phyloP scores from a whole-genome alignment of 768 basidiomycete genomes.

The Hysterangium stoloniferum region DNA sequence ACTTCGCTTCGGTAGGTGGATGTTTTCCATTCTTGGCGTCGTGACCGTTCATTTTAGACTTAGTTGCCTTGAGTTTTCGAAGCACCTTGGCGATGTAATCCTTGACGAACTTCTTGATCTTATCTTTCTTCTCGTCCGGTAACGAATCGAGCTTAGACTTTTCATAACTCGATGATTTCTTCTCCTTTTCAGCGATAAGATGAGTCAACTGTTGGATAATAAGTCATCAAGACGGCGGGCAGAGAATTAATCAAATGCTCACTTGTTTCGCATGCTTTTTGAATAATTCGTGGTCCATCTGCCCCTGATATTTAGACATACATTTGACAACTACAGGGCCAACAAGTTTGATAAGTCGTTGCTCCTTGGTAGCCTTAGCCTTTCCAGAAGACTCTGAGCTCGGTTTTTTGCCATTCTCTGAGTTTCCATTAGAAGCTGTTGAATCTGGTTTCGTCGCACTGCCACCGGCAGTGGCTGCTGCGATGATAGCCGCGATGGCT shows the following conservation, averaged over 20 bases:
- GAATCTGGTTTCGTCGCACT: constrained; percentile 24
- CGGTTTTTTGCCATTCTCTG: constrained; percentile 17
- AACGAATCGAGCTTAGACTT: constrained; percentile 67
- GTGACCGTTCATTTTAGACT: neutral
- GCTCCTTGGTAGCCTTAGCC: constrained; percentile 72
- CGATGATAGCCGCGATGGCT: constrained; percentile 34
- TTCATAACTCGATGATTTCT: constrained; percentile 74
- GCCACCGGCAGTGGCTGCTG: constrained; percentile 28
- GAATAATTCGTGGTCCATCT: constrained; percentile 74
- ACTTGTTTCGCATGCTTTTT: constrained; percentile 97
- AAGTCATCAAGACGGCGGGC: constrained; percentile 1
- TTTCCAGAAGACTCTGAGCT: constrained; percentile 42
- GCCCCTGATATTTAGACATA: constrained; percentile 82
- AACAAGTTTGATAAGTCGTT: constrained; percentile 72
- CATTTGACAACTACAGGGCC: constrained; percentile 85
- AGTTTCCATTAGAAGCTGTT: constrained; percentile 18
- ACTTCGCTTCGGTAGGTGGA: neutral
- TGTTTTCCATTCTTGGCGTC: neutral
- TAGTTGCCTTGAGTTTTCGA: neutral
- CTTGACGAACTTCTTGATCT: constrained; percentile 91
- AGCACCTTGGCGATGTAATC: constrained; percentile 83
- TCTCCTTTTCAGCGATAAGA: constrained; percentile 89
- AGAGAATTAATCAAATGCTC: neutral
- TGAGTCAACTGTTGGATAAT: constrained; percentile 75
- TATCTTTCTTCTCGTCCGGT: constrained; percentile 77